Evolutionary conservation across 2,329 filamentous ascomycete species (phyloP).

Genomic region (Aspergillus carbonarius): DNA sequence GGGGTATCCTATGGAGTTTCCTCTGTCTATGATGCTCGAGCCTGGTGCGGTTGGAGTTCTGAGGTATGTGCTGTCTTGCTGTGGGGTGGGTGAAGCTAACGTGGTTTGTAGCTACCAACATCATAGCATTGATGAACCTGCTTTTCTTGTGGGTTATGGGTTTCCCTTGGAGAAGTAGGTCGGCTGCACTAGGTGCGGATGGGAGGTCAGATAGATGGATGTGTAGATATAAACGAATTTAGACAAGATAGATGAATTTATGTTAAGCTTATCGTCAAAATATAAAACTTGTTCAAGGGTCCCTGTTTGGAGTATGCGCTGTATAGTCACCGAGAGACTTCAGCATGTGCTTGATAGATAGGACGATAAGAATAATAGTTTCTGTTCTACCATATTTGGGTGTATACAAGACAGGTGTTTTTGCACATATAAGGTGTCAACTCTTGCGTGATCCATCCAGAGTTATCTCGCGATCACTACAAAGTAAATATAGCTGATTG

Average conservation of each 20-base stretch:
- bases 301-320: too few relatives aligned
- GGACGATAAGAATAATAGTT: too few relatives aligned
- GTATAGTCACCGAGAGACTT: too few relatives aligned
- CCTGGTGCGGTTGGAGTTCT: conserved; percentile 46
- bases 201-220: neutral
- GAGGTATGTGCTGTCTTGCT: conserved; percentile 28
- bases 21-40: conserved; percentile 45
- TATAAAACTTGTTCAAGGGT: too few relatives aligned
- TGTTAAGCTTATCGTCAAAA: too few relatives aligned
- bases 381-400: too few relatives aligned
- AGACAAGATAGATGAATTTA: neutral
- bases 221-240: neutral
- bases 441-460: too few relatives aligned
- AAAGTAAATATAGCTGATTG: too few relatives aligned
- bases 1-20: conserved; percentile 41
- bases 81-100: neutral
- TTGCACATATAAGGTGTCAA: too few relatives aligned
- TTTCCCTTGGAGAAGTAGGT: conserved; percentile 27
- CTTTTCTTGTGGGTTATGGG: conserved; percentile 44
- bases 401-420: too few relatives aligned
- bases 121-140: conserved; percentile 41
- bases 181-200: neutral
- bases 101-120: conserved; percentile 34
- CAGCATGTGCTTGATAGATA: too few relatives aligned
- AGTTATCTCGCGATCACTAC: too few relatives aligned